Percentiles rank a stretch among this genome's conserved stretches.
Evolutionary conservation across 2,329 filamentous ascomycete species (phyloP).

Genomic region (Aspergillus caelatus): DNA sequence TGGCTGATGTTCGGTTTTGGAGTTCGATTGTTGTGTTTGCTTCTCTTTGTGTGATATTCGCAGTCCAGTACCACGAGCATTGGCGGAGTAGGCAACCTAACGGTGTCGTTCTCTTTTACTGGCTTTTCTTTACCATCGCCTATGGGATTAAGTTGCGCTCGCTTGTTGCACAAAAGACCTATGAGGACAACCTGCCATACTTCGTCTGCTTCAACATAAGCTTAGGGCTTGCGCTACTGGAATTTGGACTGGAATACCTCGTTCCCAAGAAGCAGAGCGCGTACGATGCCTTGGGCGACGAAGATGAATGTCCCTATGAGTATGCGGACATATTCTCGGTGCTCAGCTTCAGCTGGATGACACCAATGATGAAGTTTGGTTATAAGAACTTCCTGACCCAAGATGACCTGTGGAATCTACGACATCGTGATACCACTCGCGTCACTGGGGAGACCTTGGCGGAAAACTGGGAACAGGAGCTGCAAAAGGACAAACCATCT

Average conservation of each 20-base stretch:
- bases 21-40: conserved; percentile 71
- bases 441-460: conserved; percentile 72
- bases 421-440: conserved; percentile 76
- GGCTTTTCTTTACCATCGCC: conserved; percentile 80
- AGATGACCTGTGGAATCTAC: conserved; percentile 92
- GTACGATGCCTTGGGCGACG: conserved; percentile 68
- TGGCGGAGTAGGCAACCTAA: conserved; percentile 81
- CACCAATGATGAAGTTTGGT: conserved; percentile 91
- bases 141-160: conserved; percentile 84
- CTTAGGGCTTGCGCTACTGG: conserved; percentile 67
- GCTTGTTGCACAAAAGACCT: conserved; percentile 75
- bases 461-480: conserved; percentile 74
- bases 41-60: conserved; percentile 74
- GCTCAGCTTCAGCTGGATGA: conserved; percentile 98
- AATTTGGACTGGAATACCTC: conserved; percentile 82
- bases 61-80: conserved; percentile 85
- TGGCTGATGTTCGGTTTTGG: conserved; percentile 83
- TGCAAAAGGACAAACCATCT: conserved; percentile 74
- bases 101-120: conserved; percentile 87
- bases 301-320: conserved; percentile 73
- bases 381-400: conserved; percentile 92
- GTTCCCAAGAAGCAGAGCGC: conserved; percentile 76
- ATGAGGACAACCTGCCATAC: conserved; percentile 68
- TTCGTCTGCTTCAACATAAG: conserved; percentile 76
- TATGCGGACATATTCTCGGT: conserved; percentile 93